Conservation (phyloP, 176 grass and related monocot genomes). For the Pontederia crassipes region DNA sequence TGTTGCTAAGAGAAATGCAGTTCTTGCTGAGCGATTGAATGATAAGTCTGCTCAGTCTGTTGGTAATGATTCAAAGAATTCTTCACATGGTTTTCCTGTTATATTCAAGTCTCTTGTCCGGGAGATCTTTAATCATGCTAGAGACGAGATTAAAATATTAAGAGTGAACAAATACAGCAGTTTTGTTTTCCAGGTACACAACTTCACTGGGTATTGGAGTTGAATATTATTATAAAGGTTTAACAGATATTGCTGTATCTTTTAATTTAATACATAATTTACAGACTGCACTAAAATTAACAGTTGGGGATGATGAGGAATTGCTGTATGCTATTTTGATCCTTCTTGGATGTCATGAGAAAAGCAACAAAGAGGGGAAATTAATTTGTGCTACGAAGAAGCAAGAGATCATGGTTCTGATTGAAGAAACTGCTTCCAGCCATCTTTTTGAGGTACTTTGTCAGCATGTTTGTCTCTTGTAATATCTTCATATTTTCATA, state of each 20-base stretch:
- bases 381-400: slow-evolving; percentile 31
- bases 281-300: slow-evolving; percentile 70
- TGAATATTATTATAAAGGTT: not conserved
- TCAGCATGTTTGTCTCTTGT: not conserved
- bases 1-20: slow-evolving; percentile 53
- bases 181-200: slow-evolving; percentile 73
- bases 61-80: slow-evolving; percentile 27
- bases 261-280: slow-evolving; percentile 12
- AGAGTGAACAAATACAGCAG: slow-evolving; percentile 72
- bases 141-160: slow-evolving; percentile 42
- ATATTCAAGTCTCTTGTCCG: slow-evolving; percentile 62
- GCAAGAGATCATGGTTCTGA: slow-evolving; percentile 60
- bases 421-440: slow-evolving; percentile 82
- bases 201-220: not conserved
- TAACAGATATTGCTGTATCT: slow-evolving; percentile 11
- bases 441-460: slow-evolving; percentile 77
- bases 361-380: slow-evolving; percentile 19
- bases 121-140: slow-evolving; percentile 51
- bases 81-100: slow-evolving; percentile 37
- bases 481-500: no score
- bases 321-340: slow-evolving; percentile 50
- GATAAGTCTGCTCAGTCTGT: slow-evolving; percentile 29
- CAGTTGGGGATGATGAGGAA: slow-evolving; percentile 43
- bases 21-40: slow-evolving; percentile 59
- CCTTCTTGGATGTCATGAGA: slow-evolving; percentile 47